Conservation (phyloP, 768 basidiomycete species). For the Rhodotorula graminis region DNA sequence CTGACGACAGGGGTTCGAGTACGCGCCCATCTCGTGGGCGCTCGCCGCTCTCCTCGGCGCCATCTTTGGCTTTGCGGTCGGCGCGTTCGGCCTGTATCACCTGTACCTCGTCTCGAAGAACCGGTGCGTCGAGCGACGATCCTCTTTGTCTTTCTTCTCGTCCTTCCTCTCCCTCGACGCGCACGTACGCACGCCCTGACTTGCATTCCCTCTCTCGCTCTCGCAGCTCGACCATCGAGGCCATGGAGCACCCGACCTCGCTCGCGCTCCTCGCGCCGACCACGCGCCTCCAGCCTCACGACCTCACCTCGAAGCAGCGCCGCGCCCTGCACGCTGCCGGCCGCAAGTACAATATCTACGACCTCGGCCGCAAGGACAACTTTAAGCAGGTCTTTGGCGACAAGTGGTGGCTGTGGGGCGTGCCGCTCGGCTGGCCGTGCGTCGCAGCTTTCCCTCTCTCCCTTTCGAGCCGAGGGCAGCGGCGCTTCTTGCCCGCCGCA, state of each 20-base stretch:
- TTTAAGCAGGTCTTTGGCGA: constrained; percentile 18
- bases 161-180: no score
- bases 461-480: no score
- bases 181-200: no score
- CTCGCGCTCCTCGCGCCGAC: not conserved
- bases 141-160: no score
- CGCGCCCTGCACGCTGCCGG: constrained; percentile 1
- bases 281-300: not conserved
- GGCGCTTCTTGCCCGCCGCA: no score
- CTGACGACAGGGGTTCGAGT: constrained; percentile 18
- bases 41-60: constrained; percentile 24
- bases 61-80: constrained; percentile 23
- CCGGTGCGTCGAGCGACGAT: constrained; percentile 14
- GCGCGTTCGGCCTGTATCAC: constrained; percentile 30
- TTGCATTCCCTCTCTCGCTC: fast-evolving
- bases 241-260: constrained; percentile 22
- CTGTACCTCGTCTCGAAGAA: constrained; percentile 30
- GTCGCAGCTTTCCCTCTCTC: not conserved
- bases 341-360: constrained; percentile 21
- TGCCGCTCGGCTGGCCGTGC: constrained; percentile 32
- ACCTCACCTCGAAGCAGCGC: constrained; percentile 19
- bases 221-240: constrained; percentile 27
- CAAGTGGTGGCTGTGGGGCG: constrained; percentile 20
- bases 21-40: constrained; percentile 35
- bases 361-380: constrained; percentile 22